A percentile compares a stretch with the other conserved stretches of the same genome.
These are phyloP conservation scores for Leishmania aethiopica DNA, from an alignment of 208 protist species.

Conservation along the genomic window DNA sequence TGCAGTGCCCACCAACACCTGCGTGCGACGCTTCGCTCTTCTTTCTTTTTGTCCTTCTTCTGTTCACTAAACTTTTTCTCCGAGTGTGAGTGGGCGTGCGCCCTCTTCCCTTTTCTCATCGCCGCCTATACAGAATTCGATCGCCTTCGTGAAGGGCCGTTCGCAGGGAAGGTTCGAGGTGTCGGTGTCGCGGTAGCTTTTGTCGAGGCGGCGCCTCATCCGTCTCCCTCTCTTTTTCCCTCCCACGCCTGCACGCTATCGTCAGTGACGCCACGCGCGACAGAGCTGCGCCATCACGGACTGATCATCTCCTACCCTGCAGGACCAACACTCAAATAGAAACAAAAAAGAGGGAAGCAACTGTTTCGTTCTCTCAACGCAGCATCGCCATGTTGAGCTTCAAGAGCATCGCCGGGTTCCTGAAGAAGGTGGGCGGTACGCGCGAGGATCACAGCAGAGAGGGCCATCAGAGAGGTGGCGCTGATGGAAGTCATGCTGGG, in stretches of 20 bases:
- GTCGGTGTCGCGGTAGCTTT: not conserved
- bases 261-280: not conserved
- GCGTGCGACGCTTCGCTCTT: not conserved
- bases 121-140: not conserved
- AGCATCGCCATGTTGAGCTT: constrained; percentile 54
- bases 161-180: not conserved
- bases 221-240: not conserved
- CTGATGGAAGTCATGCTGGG: constrained; percentile 1
- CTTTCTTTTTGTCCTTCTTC: constrained; percentile 8
- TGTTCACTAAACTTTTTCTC: not conserved
- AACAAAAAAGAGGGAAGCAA: not conserved
- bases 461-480: not conserved
- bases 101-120: not conserved
- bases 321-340: not conserved
- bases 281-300: not conserved
- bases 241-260: not conserved
- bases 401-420: constrained; percentile 50
- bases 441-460: constrained; percentile 25
- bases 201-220: not conserved
- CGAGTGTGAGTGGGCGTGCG: not conserved
- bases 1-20: not conserved
- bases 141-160: not conserved
- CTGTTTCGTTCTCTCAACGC: not conserved
- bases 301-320: not conserved
- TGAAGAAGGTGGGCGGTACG: constrained; percentile 50